These are phyloP conservation scores for Prunus dulcis DNA, from an alignment of 306 rosid genomes.

Conservation along the genomic window DNA sequence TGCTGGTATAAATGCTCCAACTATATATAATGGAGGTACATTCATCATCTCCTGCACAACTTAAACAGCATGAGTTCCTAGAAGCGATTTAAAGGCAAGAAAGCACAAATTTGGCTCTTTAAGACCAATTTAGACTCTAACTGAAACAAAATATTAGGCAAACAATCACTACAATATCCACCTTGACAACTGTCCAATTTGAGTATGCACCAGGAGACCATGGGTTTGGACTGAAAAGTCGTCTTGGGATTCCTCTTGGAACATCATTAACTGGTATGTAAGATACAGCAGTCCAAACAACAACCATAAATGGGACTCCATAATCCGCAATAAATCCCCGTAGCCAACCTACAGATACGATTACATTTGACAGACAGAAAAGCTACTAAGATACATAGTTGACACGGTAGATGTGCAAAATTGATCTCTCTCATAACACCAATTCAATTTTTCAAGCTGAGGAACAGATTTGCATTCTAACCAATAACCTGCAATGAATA, in stretches of 20 bases:
- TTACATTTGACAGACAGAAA: constrained; percentile 24
- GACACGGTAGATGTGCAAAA: not conserved
- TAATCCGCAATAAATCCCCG: constrained; percentile 87
- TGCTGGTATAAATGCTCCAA: constrained; percentile 96
- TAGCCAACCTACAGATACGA: constrained; percentile 52
- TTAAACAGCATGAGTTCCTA: constrained; percentile 31
- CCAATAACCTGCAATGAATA: not conserved
- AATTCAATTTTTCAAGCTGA: constrained; percentile 9
- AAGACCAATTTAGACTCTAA: constrained; percentile 1
- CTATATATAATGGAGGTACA: constrained; percentile 73
- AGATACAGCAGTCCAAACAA: constrained; percentile 82
- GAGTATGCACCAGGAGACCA: constrained; percentile 96
- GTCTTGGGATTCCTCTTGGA: constrained; percentile 86
- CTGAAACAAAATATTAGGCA: not conserved
- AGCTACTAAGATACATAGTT: not conserved
- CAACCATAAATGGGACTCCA: constrained; percentile 94
- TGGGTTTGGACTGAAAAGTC: constrained; percentile 96
- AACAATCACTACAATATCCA: constrained; percentile 26
- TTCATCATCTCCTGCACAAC: constrained; percentile 81
- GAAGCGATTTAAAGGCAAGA: constrained; percentile 5
- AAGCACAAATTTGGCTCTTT: constrained; percentile 11
- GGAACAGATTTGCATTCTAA: constrained; percentile 10
- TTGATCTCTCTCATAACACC: not conserved
- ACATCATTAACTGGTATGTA: constrained; percentile 80
- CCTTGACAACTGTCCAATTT: constrained; percentile 92